phyloP scores from a whole-genome alignment of 805 yeast species.

The Saccharomycopsis malanga region DNA sequence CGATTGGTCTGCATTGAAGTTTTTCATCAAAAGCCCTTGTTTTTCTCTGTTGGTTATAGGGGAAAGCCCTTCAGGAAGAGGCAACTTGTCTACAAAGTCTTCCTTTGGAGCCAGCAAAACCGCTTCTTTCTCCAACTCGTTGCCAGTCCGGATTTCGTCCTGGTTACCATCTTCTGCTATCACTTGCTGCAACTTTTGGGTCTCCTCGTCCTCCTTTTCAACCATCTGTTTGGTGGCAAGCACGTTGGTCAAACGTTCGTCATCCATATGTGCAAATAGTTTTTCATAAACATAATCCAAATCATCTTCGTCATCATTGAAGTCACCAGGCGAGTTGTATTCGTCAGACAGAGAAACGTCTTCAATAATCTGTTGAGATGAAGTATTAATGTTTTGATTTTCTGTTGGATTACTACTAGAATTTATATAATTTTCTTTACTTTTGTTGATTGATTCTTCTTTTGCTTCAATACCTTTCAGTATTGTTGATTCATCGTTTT shows the following conservation, averaged over 20 bases:
- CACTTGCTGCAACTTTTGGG: slow-evolving; percentile 2
- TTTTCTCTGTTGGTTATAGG: slow-evolving; percentile 18
- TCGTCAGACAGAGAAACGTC: too few relatives aligned
- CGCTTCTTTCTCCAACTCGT: slow-evolving; percentile 1
- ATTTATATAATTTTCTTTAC: too few relatives aligned
- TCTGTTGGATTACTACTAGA: too few relatives aligned
- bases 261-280: slow-evolving; percentile 9
- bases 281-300: slow-evolving; percentile 10
- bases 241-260: slow-evolving; percentile 7
- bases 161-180: slow-evolving; percentile 2
- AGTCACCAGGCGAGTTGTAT: slow-evolving; percentile 12
- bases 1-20: slow-evolving; percentile 12
- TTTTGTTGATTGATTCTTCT: too few relatives aligned
- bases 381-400: too few relatives aligned
- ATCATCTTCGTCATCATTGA: slow-evolving; percentile 19
- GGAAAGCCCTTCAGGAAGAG: slow-evolving; percentile 5
- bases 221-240: slow-evolving; percentile 10
- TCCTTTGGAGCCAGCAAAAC: slow-evolving; percentile 1
- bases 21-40: slow-evolving; percentile 20
- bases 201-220: slow-evolving; percentile 18
- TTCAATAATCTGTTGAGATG: too few relatives aligned
- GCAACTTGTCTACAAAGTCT: slow-evolving; percentile 8
- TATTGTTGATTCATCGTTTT: too few relatives aligned
- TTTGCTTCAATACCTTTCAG: too few relatives aligned
- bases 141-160: too few relatives aligned